Percentiles rank a stretch among this genome's conserved stretches.
Evolutionary conservation across 192 early-diverging fungal species (phyloP).

Genomic region (Backusella mclennaniae): DNA sequence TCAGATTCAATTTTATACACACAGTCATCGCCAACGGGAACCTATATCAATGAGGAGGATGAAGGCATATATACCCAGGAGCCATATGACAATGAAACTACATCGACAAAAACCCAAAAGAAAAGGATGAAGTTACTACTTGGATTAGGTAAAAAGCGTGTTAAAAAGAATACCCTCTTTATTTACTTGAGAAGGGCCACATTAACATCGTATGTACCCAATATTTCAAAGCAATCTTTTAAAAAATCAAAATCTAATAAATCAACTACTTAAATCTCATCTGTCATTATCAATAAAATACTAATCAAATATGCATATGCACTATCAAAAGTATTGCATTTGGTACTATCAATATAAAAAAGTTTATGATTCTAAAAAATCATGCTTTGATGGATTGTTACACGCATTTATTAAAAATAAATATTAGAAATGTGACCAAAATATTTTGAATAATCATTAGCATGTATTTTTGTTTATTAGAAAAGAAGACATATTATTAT

Average conservation of each 20-base stretch:
- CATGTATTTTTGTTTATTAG: background rate
- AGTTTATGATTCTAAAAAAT: background rate
- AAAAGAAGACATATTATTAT: background rate
- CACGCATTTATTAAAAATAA: too few relatives aligned
- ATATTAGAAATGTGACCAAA: too few relatives aligned
- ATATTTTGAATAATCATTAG: background rate
- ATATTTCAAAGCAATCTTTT: background rate
- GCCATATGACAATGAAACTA: background rate
- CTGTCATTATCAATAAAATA: background rate
- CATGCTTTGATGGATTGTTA: too few relatives aligned
- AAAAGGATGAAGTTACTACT: background rate
- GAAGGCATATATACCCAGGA: background rate
- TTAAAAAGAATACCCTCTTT: background rate
- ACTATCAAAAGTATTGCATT: too few relatives aligned
- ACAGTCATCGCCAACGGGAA: background rate
- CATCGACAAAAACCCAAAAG: background rate
- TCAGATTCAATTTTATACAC: background rate
- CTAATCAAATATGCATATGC: background rate
- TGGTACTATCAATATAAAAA: background rate
- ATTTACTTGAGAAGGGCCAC: background rate
- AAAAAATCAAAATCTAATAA: background rate
- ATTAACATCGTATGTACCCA: background rate
- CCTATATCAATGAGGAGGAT: background rate
- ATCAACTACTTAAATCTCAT: background rate
- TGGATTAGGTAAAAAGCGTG: background rate